These are phyloP conservation scores for Candida adriatica DNA, from an alignment of 805 yeast genomes.

Conservation along the genomic window DNA sequence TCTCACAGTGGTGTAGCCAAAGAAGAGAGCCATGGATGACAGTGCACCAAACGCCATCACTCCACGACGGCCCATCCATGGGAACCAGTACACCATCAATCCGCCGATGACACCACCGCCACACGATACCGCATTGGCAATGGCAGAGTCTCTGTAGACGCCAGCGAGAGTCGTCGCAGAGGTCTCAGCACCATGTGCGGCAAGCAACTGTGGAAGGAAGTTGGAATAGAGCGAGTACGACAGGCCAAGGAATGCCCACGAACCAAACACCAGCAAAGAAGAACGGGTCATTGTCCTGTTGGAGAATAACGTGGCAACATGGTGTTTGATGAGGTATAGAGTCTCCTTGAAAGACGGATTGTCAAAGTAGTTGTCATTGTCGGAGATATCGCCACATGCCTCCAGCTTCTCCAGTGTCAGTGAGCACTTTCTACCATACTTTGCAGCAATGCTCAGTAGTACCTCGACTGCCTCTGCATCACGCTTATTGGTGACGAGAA, in stretches of 20 bases:
- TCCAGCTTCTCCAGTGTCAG: slow-evolving; percentile 39
- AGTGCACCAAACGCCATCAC: slow-evolving; percentile 46
- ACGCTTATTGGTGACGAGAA: slow-evolving; percentile 40
- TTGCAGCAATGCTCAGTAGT: slow-evolving; percentile 37
- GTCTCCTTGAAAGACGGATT: slow-evolving; percentile 24
- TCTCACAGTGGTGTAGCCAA: slow-evolving; percentile 58
- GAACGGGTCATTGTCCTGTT: slow-evolving; percentile 32
- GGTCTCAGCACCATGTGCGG: slow-evolving; percentile 41
- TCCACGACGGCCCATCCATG: slow-evolving; percentile 46
- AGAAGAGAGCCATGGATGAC: slow-evolving; percentile 47
- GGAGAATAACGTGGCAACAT: slow-evolving; percentile 37
- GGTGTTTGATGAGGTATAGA: slow-evolving; percentile 26
- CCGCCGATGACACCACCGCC: slow-evolving; percentile 47
- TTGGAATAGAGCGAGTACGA: slow-evolving; percentile 47
- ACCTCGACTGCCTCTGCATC: slow-evolving; percentile 41
- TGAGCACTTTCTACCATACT: slow-evolving; percentile 33
- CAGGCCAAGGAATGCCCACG: slow-evolving; percentile 49
- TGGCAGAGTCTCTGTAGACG: slow-evolving; percentile 40
- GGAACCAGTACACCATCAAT: slow-evolving; percentile 20
- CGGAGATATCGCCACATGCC: slow-evolving; percentile 36
- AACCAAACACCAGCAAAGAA: slow-evolving; percentile 33
- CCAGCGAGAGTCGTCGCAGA: slow-evolving; percentile 32
- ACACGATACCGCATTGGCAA: slow-evolving; percentile 36
- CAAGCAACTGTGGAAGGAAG: slow-evolving; percentile 43
- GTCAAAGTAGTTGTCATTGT: slow-evolving; percentile 20